phyloP scores from a whole-genome alignment of 345 rosid species.

The Corchorus olitorius region DNA sequence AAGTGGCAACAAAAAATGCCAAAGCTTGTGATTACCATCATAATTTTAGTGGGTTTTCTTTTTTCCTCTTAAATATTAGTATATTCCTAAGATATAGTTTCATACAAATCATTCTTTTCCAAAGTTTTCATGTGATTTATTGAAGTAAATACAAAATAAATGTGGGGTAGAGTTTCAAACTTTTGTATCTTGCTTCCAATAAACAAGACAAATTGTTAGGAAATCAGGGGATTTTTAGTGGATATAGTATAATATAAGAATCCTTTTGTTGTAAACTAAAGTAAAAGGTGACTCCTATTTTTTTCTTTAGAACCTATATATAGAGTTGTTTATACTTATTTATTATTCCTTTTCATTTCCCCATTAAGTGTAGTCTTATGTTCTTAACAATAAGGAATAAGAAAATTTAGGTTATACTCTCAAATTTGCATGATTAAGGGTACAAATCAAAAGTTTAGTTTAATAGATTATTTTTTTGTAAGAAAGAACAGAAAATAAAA shows the following conservation, averaged over 20 bases:
- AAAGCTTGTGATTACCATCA: slow-evolving; percentile 30
- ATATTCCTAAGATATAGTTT: not conserved
- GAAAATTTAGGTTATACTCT: not conserved
- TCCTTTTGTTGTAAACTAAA: slow-evolving; percentile 15
- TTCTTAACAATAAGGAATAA: not conserved
- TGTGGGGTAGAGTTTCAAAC: slow-evolving; percentile 19
- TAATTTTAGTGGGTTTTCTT: slow-evolving; percentile 18
- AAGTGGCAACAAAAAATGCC: slow-evolving; percentile 32
- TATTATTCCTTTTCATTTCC: not conserved
- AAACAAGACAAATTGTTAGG: slow-evolving; percentile 19
- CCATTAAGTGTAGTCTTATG: not conserved
- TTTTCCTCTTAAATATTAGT: not conserved
- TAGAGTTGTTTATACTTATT: too few relatives aligned
- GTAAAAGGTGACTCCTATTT: not conserved
- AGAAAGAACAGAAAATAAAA: too few relatives aligned
- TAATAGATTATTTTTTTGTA: too few relatives aligned
- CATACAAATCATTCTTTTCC: slow-evolving; percentile 12
- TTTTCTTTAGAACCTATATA: not conserved
- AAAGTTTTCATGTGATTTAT: slow-evolving; percentile 5
- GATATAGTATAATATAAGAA: too few relatives aligned
- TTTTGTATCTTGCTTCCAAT: not conserved
- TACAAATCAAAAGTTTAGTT: not conserved
- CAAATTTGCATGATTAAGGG: not conserved
- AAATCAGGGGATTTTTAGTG: slow-evolving; percentile 20
- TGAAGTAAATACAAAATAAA: not conserved